phyloP scores from a whole-genome alignment of 2,329 filamentous ascomycete genomes.

The Camptophora hylomeconis region DNA sequence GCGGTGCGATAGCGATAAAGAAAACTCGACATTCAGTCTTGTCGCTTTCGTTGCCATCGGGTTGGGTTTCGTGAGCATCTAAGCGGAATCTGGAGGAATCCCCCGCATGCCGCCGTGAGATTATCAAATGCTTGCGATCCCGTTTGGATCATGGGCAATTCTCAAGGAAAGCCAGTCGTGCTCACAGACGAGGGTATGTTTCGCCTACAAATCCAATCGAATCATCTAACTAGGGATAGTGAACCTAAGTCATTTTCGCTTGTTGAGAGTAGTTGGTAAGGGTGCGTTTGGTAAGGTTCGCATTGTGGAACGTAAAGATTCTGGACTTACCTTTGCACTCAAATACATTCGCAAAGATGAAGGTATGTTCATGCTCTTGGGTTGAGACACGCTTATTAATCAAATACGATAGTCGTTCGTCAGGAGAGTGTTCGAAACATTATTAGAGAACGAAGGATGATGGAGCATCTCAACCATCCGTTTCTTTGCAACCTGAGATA shows the following conservation, averaged over 20 bases:
- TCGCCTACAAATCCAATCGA: neutral
- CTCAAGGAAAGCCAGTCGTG: conserved; percentile 83
- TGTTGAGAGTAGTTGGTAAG: conserved; percentile 89
- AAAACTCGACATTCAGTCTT: too few relatives aligned
- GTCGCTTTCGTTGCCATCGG: too few relatives aligned
- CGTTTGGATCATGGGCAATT: conserved; percentile 99
- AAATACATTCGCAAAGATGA: conserved; percentile 99
- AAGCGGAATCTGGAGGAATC: too few relatives aligned
- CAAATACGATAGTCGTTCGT: conserved; percentile 60
- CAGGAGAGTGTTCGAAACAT: conserved; percentile 98
- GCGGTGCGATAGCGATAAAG: too few relatives aligned
- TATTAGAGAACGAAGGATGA: conserved; percentile 91
- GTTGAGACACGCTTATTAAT: conserved; percentile 12
- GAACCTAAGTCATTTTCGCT: conserved; percentile 92
- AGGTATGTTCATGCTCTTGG: conserved; percentile 44
- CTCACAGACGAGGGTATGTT: conserved; percentile 80
- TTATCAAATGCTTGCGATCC: too few relatives aligned
- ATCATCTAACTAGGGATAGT: conserved; percentile 39
- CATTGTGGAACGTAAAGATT: conserved; percentile 96
- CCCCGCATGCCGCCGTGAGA: too few relatives aligned
- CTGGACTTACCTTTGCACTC: conserved; percentile 80
- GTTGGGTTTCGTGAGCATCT: too few relatives aligned
- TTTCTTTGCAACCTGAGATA: conserved; percentile 98
- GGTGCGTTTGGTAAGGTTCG: conserved; percentile 97
- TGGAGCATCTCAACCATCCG: conserved; percentile 93